A percentile compares a stretch with the other conserved stretches of the same genome.
These are phyloP conservation scores for Hymenochaete sp. DNA, from an alignment of 1,284 basidiomycete genomes.

Conservation along the genomic window DNA sequence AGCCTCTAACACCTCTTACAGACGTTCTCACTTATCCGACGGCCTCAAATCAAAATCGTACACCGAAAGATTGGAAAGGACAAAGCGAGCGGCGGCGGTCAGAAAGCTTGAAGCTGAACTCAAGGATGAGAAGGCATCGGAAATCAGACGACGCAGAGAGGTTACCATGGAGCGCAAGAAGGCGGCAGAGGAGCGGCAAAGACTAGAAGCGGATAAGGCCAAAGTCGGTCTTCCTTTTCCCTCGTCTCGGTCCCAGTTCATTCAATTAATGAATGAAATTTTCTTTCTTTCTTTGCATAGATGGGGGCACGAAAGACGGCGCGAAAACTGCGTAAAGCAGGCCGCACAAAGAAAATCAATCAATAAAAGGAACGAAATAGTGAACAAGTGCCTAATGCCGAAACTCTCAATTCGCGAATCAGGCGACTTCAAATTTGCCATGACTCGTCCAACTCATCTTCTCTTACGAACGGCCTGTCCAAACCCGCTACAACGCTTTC, in stretches of 20 bases:
- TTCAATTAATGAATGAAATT: no score
- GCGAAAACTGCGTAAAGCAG: slow-evolving; percentile 57
- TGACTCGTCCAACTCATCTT: slow-evolving; percentile 73
- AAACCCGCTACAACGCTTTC: slow-evolving; percentile 79
- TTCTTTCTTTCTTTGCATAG: slow-evolving; percentile 30
- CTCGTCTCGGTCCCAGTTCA: background rate
- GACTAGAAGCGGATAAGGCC: slow-evolving; percentile 64
- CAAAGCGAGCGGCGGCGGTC: slow-evolving; percentile 53
- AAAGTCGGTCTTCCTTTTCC: slow-evolving; percentile 36
- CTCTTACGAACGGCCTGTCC: slow-evolving; percentile 78
- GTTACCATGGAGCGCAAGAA: slow-evolving; percentile 61
- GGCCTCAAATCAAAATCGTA: slow-evolving; percentile 60
- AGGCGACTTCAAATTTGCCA: slow-evolving; percentile 57
- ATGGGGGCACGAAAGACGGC: slow-evolving; percentile 73
- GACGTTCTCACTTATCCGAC: slow-evolving; percentile 58
- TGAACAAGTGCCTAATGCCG: slow-evolving; percentile 3
- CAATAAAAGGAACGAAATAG: slow-evolving; percentile 32
- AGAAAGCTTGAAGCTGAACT: slow-evolving; percentile 66
- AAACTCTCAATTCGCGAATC: background rate
- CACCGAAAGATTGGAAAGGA: slow-evolving; percentile 60
- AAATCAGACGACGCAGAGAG: slow-evolving; percentile 51
- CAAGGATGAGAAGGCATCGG: slow-evolving; percentile 66
- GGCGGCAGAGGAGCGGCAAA: slow-evolving; percentile 58
- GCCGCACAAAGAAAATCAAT: slow-evolving; percentile 70
- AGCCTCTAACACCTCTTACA: slow-evolving; percentile 24